Percentiles rank a stretch among this genome's conserved stretches.
phyloP scores from a whole-genome alignment of 2,329 filamentous ascomycete species.

The Didymella pinodella region DNA sequence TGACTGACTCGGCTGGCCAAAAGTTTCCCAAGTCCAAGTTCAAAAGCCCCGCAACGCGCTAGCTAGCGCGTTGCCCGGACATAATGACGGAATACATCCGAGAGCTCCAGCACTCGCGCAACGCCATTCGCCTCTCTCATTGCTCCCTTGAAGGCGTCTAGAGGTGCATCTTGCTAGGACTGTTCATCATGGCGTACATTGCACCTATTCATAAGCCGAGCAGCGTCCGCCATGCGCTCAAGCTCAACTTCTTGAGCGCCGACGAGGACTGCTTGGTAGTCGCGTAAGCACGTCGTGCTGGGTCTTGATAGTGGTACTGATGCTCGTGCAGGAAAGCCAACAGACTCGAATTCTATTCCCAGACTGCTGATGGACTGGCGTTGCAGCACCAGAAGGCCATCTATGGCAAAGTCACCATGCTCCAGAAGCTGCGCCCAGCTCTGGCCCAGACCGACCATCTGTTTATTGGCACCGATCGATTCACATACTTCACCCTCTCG shows the following conservation, averaged over 20 bases:
- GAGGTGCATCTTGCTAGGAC: conserved; percentile 3
- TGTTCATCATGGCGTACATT: conserved; percentile 81
- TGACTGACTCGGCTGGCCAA: conserved; percentile 15
- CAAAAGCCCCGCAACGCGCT: conserved; percentile 24
- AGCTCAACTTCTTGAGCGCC: conserved; percentile 75
- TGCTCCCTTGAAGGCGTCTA: background rate
- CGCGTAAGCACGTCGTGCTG: conserved; percentile 68
- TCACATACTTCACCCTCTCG: conserved; percentile 86
- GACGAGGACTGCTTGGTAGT: conserved; percentile 84
- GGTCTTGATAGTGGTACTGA: conserved; percentile 20
- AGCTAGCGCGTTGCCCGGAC: conserved; percentile 29
- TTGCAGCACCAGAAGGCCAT: conserved; percentile 75
- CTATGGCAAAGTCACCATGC: conserved; percentile 86
- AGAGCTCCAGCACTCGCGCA: conserved; percentile 17
- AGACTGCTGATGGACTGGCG: conserved; percentile 65
- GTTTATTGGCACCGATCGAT: conserved; percentile 89
- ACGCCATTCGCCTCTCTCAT: conserved; percentile 7
- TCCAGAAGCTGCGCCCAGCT: conserved; percentile 79
- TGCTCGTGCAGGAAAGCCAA: conserved; percentile 71
- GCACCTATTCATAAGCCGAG: conserved; percentile 92
- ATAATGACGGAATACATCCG: conserved; percentile 46
- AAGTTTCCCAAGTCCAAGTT: conserved; percentile 30
- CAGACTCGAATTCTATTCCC: conserved; percentile 82
- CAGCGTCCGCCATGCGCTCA: conserved; percentile 88
- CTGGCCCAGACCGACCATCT: conserved; percentile 81